Evolutionary conservation across 139 green algal species (phyloP).

Genomic region (Medakamo hakoo): DNA sequence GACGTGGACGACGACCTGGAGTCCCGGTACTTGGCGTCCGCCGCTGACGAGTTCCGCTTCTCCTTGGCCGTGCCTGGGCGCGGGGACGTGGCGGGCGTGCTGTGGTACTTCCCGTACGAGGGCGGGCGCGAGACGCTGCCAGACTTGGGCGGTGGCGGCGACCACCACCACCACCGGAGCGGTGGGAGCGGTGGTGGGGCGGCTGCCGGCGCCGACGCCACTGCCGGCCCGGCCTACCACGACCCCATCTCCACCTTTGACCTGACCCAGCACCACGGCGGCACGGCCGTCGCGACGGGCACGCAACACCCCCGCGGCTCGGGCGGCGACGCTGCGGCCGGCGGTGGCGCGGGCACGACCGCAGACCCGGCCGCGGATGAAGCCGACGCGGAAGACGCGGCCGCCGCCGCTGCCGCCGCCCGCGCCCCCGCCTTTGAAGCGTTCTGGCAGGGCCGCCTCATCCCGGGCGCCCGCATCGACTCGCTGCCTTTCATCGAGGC

Average conservation of each 20-base stretch:
- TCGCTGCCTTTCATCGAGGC: constrained; percentile 51
- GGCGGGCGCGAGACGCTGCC: constrained; percentile 47
- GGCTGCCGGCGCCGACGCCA: not conserved
- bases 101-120: constrained; percentile 62
- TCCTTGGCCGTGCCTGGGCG: constrained; percentile 40
- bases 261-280: constrained; percentile 11
- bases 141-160: not conserved
- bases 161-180: too few relatives aligned
- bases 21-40: constrained; percentile 34
- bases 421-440: constrained; percentile 34
- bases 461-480: constrained; percentile 48
- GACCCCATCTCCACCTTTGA: not conserved
- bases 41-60: constrained; percentile 37
- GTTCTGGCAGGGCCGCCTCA: constrained; percentile 67
- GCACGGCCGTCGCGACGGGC: too few relatives aligned
- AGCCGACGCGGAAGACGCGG: not conserved
- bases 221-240: not conserved
- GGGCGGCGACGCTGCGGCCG: too few relatives aligned
- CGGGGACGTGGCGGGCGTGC: constrained; percentile 41
- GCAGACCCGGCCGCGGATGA: too few relatives aligned
- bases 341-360: too few relatives aligned
- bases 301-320: not conserved
- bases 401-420: constrained; percentile 1
- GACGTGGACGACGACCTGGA: constrained; percentile 62
- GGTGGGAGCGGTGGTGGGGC: too few relatives aligned